A percentile compares a stretch with the other conserved stretches of the same genome.
Evolutionary conservation across 805 yeast species (phyloP).

Genomic region (Candida palmyrensis): DNA sequence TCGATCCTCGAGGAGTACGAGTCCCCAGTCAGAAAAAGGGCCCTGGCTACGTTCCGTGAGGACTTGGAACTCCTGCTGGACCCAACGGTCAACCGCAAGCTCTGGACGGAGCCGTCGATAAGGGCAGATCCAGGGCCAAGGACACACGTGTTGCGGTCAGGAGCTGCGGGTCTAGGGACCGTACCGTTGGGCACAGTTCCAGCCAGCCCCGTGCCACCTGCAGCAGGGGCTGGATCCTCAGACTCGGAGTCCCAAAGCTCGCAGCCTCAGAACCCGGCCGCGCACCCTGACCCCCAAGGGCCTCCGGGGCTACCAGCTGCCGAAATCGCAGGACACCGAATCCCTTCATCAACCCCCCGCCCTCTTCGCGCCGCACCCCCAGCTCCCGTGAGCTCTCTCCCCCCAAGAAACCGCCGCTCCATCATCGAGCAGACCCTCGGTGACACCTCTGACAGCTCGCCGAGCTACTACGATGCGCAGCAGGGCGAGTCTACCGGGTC

Average conservation of each 20-base stretch:
- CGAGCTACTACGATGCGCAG: constrained; percentile 3
- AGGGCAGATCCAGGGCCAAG: too few species aligned
- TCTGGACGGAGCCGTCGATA: too few species aligned
- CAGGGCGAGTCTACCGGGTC: constrained; percentile 5
- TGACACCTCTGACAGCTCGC: constrained; percentile 5
- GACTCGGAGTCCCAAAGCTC: neutral
- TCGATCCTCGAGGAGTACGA: constrained; percentile 27
- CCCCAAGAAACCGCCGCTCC: constrained; percentile 4
- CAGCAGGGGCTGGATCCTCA: too few species aligned
- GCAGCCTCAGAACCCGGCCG: neutral
- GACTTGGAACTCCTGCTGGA: too few species aligned
- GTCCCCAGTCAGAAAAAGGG: neutral
- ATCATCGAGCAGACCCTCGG: constrained; percentile 10
- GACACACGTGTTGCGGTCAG: too few species aligned
- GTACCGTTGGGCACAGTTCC: too few species aligned
- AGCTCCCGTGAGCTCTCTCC: constrained; percentile 9
- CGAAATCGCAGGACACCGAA: too few species aligned
- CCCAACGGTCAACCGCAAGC: too few species aligned
- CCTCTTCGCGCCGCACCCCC: neutral
- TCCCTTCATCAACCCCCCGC: too few species aligned
- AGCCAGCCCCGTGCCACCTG: too few species aligned
- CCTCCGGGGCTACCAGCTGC: too few species aligned
- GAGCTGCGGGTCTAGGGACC: too few species aligned
- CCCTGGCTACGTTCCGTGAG: neutral
- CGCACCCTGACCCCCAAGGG: constrained; percentile 6